Evolutionary conservation across 2,329 filamentous ascomycete species (phyloP).

Genomic region (Hypomyces perniciosus): DNA sequence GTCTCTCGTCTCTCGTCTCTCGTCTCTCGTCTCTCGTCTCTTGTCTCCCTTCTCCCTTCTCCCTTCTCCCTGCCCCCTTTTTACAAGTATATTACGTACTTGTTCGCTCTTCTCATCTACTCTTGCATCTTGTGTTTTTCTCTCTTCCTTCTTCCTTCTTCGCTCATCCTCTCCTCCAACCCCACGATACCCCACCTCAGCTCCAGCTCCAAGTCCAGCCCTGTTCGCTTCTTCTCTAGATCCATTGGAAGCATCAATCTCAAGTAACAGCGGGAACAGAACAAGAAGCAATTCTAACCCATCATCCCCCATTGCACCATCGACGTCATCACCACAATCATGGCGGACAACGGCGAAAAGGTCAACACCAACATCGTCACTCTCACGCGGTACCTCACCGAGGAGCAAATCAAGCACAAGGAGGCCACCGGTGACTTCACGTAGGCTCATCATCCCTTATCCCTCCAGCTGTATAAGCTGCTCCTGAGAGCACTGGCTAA

Average conservation of each 20-base stretch:
- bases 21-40: slow-evolving; percentile 9
- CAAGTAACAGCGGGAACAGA: background rate
- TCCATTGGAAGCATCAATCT: no score
- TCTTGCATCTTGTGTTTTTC: slow-evolving; percentile 1
- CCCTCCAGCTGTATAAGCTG: background rate
- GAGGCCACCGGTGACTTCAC: slow-evolving; percentile 98
- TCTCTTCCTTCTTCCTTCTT: slow-evolving; percentile 3
- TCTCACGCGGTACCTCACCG: slow-evolving; percentile 88
- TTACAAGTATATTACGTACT: background rate
- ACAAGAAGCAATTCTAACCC: background rate
- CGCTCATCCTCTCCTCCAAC: slow-evolving; percentile 7
- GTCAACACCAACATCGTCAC: slow-evolving; percentile 97
- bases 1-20: slow-evolving; percentile 5
- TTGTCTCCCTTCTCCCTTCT: slow-evolving; percentile 3
- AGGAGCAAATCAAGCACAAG: slow-evolving; percentile 88
- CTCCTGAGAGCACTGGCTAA: background rate
- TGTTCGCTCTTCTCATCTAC: background rate
- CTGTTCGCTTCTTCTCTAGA: no score
- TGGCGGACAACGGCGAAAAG: slow-evolving; percentile 54
- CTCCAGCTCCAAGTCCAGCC: background rate
- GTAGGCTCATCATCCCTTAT: slow-evolving; percentile 45
- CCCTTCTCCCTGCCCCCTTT: slow-evolving; percentile 9
- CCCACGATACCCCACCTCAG: slow-evolving; percentile 12
- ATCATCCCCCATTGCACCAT: slow-evolving; percentile 11
- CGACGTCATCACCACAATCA: slow-evolving; percentile 17